phyloP scores from a whole-genome alignment of 257 asterid genomes.

The Nicotiana tomentosiformis region DNA sequence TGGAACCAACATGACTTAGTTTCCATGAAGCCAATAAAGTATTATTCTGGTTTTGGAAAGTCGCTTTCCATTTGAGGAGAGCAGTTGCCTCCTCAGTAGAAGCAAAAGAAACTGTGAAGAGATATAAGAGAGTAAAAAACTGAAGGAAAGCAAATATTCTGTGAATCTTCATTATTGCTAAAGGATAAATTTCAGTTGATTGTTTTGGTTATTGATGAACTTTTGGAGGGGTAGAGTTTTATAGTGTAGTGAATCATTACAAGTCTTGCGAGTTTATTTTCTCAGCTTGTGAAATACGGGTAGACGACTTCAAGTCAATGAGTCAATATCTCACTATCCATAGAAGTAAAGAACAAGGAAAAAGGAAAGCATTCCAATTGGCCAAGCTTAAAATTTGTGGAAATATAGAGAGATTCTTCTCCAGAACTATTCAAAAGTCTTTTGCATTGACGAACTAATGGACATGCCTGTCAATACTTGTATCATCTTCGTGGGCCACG shows the following conservation, averaged over 20 bases:
- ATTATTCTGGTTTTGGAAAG: background rate
- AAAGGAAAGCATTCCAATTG: no score
- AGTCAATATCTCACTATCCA: background rate
- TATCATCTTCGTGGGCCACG: no score
- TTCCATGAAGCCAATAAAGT: conserved; percentile 18
- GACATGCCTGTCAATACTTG: background rate
- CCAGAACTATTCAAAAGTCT: background rate
- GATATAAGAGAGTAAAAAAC: background rate
- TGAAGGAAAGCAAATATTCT: background rate
- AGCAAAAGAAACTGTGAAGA: background rate
- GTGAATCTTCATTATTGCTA: background rate
- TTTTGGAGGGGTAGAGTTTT: background rate
- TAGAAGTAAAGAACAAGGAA: background rate
- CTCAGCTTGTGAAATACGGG: background rate
- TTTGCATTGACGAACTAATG: background rate
- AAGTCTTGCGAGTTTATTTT: background rate
- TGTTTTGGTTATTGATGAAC: background rate
- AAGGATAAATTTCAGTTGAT: background rate
- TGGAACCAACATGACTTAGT: background rate
- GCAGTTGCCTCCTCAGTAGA: conserved; percentile 14
- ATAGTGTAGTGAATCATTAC: background rate
- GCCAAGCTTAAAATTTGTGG: no score
- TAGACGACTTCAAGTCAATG: background rate
- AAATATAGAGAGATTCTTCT: background rate
- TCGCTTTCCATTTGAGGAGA: conserved; percentile 19